Base-by-base conservation (phyloP, 148 eudicot species). In the Silene uniflora region DNA sequence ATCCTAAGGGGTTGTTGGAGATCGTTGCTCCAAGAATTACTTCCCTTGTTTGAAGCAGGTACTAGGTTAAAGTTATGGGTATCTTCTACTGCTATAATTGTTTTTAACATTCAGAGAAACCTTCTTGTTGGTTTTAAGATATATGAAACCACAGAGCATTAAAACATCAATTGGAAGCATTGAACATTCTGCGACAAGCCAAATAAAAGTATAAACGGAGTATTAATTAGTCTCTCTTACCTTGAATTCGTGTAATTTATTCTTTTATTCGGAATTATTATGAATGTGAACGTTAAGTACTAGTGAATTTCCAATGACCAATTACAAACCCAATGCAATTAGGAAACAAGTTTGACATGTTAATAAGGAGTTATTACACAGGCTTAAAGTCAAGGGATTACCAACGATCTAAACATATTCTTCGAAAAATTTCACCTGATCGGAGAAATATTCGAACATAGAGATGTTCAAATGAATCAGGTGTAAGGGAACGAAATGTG, bases 1-100 rank as follows among this genome's bases (percentile, higher is more conserved):
- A 96, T 81, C 97, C 98, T 1, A 89, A 88, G 84, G 99, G 98
- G 39, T 97, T 96, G 69, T 82, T 96, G 69, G 91, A 92, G 72
- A 92, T 96, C 77, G 69, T 96, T 81, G 86, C 88, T 81, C 97
- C 98, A 25, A 88, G 75, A 83, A 81, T 92, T 27, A 89, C 96
- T 67, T 88, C 96, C 62, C 29, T 83, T 54, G 60, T 27, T 25
- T 74, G 62, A 83, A 59, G 27, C 18, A 35, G 55, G 10, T 19
- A 27, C 68, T 3, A 29, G 54, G 25, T 21, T 1, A 46, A 29
- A 52, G 25, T 24, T 69, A 8, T 19, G 25, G 13, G 66, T 5
- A 58, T 42, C 63, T 62, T 59, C 56, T 6, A 62, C 54, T 55
- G 29, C 16, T 19, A 75, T 25, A 9, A 2, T 18, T 71, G 32